Percentiles rank a stretch among this genome's conserved stretches.
These are phyloP conservation scores for Hypoxylon sp. DNA, from an alignment of 2,329 filamentous ascomycete species.

Conservation along the genomic window DNA sequence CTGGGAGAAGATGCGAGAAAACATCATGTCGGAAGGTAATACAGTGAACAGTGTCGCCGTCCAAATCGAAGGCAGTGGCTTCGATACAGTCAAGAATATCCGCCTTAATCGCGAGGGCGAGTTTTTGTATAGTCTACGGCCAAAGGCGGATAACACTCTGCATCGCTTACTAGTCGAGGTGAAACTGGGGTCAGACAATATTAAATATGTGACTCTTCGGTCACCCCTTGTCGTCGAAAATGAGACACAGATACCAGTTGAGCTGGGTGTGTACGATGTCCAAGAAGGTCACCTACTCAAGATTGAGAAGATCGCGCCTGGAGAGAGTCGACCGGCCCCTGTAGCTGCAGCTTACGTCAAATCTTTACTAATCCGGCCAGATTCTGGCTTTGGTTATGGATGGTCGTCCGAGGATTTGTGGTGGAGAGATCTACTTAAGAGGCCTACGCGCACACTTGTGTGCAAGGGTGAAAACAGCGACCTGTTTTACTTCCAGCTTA, in stretches of 20 bases:
- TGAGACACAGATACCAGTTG: conserved; percentile 94
- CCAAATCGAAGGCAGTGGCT: conserved; percentile 91
- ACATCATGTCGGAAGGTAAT: conserved; percentile 85
- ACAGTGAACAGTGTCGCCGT: conserved; percentile 83
- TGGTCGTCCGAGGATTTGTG: conserved; percentile 93
- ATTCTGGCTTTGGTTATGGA: conserved; percentile 95
- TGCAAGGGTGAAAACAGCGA: conserved; percentile 90
- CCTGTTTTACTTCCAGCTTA: conserved; percentile 97
- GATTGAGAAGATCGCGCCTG: conserved; percentile 97
- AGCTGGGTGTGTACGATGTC: conserved; percentile 90
- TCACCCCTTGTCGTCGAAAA: conserved; percentile 95
- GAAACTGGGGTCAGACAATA: conserved; percentile 90
- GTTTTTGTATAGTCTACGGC: conserved; percentile 87
- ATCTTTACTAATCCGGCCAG: conserved; percentile 87
- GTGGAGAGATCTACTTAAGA: conserved; percentile 91
- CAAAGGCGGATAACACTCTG: conserved; percentile 85
- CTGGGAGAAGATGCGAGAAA: conserved; percentile 96
- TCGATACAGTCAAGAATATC: conserved; percentile 90
- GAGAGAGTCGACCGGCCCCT: conserved; percentile 89
- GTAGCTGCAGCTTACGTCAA: conserved; percentile 94
- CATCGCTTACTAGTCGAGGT: conserved; percentile 95
- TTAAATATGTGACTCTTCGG: conserved; percentile 97
- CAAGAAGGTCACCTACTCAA: conserved; percentile 92
- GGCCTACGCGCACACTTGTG: conserved; percentile 87
- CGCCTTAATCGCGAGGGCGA: conserved; percentile 96